Conservation (phyloP, 495 filamentous ascomycete species). For the Amphirosellinia nigrospora region DNA sequence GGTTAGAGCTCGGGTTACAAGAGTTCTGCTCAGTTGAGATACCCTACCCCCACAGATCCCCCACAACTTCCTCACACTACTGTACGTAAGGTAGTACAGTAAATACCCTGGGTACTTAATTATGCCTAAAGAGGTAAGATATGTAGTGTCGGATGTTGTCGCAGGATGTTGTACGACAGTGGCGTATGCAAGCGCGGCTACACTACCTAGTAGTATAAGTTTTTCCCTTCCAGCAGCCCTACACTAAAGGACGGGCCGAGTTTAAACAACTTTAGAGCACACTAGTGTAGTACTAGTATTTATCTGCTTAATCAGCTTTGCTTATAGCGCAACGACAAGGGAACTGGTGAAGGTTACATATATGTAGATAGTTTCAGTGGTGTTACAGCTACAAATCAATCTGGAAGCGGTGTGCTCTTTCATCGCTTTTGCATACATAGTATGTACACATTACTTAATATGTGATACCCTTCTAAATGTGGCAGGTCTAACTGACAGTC, state of each 20-base stretch:
- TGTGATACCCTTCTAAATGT: neutral
- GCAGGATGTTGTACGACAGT: neutral
- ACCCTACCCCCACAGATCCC: too few relatives aligned
- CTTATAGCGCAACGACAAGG: neutral
- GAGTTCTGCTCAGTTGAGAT: too few relatives aligned
- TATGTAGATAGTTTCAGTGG: neutral
- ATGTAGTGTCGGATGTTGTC: neutral
- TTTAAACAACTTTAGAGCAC: neutral
- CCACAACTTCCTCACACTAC: too few relatives aligned
- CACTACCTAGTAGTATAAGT: neutral
- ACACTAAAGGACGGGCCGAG: neutral
- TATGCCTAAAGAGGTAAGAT: too few relatives aligned
- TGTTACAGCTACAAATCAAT: neutral
- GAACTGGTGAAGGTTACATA: too few relatives aligned
- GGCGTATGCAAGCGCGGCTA: neutral
- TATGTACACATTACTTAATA: too few relatives aligned
- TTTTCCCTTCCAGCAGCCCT: neutral
- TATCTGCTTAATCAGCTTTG: neutral
- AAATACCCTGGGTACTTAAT: neutral
- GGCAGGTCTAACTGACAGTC: neutral
- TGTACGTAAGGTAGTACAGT: neutral
- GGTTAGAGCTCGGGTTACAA: too few relatives aligned
- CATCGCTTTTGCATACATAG: neutral
- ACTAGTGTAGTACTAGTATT: neutral
- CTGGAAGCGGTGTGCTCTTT: slow-evolving; percentile 1